Evolutionary conservation across 202 grass and related monocot genomes (phyloP).

Genomic region (Carex arenaria): DNA sequence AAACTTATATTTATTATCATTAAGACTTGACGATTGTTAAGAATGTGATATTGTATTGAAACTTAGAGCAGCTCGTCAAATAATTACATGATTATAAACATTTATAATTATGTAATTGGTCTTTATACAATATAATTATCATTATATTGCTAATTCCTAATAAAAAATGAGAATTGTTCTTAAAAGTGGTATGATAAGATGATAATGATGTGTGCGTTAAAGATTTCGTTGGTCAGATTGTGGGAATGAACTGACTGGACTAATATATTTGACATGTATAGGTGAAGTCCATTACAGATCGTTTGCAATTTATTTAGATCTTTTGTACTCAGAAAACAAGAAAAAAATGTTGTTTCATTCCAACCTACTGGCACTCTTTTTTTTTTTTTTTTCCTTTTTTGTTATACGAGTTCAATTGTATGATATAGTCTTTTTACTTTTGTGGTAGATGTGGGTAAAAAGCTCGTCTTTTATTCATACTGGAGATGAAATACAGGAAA

Average conservation of each 20-base stretch:
- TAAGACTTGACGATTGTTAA: background rate
- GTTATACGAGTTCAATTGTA: slow-evolving; percentile 18
- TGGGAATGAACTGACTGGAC: background rate
- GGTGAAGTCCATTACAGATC: background rate
- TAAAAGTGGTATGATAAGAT: background rate
- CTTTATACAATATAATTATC: background rate
- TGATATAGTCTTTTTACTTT: slow-evolving; percentile 9
- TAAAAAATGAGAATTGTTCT: background rate
- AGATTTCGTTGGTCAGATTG: background rate
- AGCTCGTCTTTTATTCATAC: slow-evolving; percentile 25
- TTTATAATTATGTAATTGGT: background rate
- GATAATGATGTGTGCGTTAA: background rate
- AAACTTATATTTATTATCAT: background rate
- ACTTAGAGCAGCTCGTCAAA: background rate
- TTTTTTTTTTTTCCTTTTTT: background rate
- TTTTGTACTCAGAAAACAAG: background rate
- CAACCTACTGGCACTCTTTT: background rate
- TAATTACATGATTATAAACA: background rate
- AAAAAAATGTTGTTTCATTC: background rate
- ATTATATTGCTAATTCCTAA: background rate
- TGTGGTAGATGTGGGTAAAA: slow-evolving; percentile 65
- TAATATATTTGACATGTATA: background rate
- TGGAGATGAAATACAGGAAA: slow-evolving; percentile 37
- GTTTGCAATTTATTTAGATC: background rate
- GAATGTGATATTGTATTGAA: slow-evolving; percentile 1